Base-by-base conservation (phyloP, 768 basidiomycete genomes). In the Lactifluus pinguis region DNA sequence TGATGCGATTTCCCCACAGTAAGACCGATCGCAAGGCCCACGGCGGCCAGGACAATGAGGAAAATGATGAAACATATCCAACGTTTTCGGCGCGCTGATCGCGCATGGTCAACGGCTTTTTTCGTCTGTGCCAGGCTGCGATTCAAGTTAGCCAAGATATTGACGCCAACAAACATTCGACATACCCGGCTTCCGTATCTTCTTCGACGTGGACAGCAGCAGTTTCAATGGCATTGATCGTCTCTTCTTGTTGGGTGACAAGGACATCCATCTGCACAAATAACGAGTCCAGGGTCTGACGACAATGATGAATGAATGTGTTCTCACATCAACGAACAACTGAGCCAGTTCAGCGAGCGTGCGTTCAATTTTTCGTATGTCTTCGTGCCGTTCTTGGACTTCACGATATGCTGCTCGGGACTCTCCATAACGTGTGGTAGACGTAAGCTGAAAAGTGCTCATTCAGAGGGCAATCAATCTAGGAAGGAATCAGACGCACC, bases 321-420 rank as follows among this genome's bases (percentile, higher is more conserved):
- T 19, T 65, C 79, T 29, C 61, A 89, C 90, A 68, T 98, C 94
- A 63, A 79, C 83, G 75, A 95, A 93, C 67, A 98, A 73, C 69
- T 92, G 89, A 4, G 89, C 90, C 52, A 98, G 78, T 71, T 95
- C 92, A n/a, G 82, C 86, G 50, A 95, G 74, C 4, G 93, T 97
- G 66, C 82, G 78, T 72, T 95, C 92, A 69, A 95, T 92, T 71
- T 81, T 83, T 65, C 81, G 80, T 66, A 98, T 82, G 62, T 97
- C 92, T 68, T 86, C 80, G 69, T 95, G 92, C 39, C 94, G 81
- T 60, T 88, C 84, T 70, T 95, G 94, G 0, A 94, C 92, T 73
- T 97, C 94, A 53, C 83, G 80, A 71, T 87, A 92, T 0, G 89
- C 93, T 48, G 81, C 80, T 50, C 91, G 78, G 15, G 91, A 85